Base-by-base conservation (phyloP, 2,329 filamentous ascomycete species). In the Blastomyces silverae region DNA sequence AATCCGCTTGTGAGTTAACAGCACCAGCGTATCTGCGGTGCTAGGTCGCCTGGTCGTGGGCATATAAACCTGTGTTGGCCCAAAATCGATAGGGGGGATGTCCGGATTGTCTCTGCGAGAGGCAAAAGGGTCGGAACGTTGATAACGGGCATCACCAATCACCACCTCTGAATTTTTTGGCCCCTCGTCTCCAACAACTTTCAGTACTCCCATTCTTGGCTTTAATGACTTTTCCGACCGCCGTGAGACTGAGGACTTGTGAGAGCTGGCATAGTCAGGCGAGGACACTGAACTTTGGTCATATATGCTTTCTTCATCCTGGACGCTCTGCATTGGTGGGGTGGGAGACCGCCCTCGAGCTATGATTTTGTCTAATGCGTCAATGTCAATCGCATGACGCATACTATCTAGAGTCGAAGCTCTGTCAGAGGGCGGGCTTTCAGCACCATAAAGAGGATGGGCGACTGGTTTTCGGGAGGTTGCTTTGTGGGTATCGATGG, bases 1-100 rank as follows among this genome's bases (percentile, higher is more conserved):
- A 5, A 70, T 75, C 42, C 74, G 70, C 22, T 74, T 71, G 48
- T 77, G 71, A 7, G 67, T 69, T 31, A 72, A 69, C 52, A 74
- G 73, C 42, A 70, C 82, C 65, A 84, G 74, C 2, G 83, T 82
- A 56, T 83, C 82, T 59, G 81, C 82, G 1, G 84, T 85, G 53
- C 75, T 80, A n/a, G 85, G 84, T 10, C 83, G 81, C 69, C 80
- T 81, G 22, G 77, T 79, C 55, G 79, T 79, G 37, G 84, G 82
- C 66, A 79, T 80, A 65, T 91, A 88, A 66, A 89, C 88, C 70
- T 90, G 79, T 0, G 92, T 96, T 6, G 88, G 91, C 0, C 93
- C 93, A 77, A 97, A 97, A 74, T 97, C 88, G 67, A 96, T 85
- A 4, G 83, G 79, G 0, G 91, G 90, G 66, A 96, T 86, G 64